Evolutionary conservation across 306 rosid genomes (phyloP).

Genomic region (Citrullus amarus): DNA sequence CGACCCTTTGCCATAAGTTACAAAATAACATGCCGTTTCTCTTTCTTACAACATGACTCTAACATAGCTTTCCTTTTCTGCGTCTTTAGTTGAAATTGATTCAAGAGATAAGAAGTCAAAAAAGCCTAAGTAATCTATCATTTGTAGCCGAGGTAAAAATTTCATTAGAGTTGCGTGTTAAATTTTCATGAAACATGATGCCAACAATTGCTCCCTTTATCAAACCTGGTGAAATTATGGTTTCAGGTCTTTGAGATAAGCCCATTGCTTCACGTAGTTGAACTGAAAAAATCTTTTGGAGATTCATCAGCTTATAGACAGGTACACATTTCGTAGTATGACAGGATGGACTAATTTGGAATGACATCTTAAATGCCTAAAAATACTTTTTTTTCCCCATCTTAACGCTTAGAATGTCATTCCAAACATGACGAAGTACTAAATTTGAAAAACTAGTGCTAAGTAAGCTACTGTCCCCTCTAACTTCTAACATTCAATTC

Average conservation of each 20-base stretch:
- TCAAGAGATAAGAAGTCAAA: constrained; percentile 43
- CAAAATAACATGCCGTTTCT: not conserved
- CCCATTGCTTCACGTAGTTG: constrained; percentile 66
- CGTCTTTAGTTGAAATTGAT: constrained; percentile 61
- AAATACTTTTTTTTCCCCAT: no score
- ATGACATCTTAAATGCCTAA: not conserved
- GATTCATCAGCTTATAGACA: constrained; percentile 80
- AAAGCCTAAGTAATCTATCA: constrained; percentile 48
- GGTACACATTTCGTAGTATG: constrained; percentile 24
- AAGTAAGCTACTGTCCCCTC: not conserved
- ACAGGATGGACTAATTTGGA: not conserved
- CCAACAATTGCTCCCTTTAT: not conserved
- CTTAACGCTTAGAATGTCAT: not conserved
- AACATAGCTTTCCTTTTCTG: not conserved
- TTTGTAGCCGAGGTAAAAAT: constrained; percentile 61
- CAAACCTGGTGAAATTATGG: not conserved
- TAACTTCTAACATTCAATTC: not conserved
- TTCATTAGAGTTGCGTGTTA: not conserved
- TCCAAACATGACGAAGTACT: not conserved
- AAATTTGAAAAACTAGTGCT: not conserved
- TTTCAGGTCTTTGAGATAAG: constrained; percentile 78
- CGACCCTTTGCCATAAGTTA: not conserved
- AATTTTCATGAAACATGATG: not conserved
- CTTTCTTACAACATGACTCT: not conserved
- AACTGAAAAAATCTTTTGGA: constrained; percentile 70